These are phyloP conservation scores for Talaromyces funiculosus DNA, from an alignment of 2,329 filamentous ascomycete genomes.

Conservation along the genomic window DNA sequence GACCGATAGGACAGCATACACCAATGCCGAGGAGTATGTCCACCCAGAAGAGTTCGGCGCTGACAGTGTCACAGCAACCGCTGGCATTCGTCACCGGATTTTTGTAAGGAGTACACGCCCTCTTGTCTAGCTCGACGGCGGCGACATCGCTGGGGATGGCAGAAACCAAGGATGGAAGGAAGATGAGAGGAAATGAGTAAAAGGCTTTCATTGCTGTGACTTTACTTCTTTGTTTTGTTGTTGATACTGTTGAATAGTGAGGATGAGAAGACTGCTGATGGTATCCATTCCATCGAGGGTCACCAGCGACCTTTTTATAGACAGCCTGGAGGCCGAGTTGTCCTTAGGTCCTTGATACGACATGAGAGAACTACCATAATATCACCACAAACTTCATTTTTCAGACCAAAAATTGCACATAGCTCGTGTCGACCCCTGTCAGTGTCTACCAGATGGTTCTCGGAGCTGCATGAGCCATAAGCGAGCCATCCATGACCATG, in stretches of 20 bases:
- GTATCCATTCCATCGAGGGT: background rate
- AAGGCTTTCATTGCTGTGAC: conserved; percentile 1
- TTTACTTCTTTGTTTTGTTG: background rate
- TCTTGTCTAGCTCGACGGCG: conserved; percentile 1
- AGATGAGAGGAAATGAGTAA: background rate
- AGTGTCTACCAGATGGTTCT: background rate
- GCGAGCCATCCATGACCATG: background rate
- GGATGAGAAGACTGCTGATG: too few species aligned
- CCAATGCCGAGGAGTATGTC: conserved; percentile 6
- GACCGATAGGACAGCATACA: conserved; percentile 4
- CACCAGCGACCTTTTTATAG: background rate
- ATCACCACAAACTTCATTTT: background rate
- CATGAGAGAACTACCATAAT: background rate
- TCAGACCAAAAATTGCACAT: background rate
- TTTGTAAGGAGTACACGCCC: conserved; percentile 2
- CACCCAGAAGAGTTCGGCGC: conserved; percentile 9
- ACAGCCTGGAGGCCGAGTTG: background rate
- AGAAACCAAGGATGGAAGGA: conserved; percentile 3
- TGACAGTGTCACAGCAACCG: conserved; percentile 9
- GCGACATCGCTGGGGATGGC: background rate
- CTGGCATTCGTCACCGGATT: conserved; percentile 2
- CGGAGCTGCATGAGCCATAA: background rate
- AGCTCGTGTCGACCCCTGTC: background rate
- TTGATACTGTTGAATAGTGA: background rate
- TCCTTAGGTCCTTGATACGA: background rate